Base-by-base conservation (phyloP, 2,329 filamentous ascomycete genomes). In the Aquanectria penicillioides region DNA sequence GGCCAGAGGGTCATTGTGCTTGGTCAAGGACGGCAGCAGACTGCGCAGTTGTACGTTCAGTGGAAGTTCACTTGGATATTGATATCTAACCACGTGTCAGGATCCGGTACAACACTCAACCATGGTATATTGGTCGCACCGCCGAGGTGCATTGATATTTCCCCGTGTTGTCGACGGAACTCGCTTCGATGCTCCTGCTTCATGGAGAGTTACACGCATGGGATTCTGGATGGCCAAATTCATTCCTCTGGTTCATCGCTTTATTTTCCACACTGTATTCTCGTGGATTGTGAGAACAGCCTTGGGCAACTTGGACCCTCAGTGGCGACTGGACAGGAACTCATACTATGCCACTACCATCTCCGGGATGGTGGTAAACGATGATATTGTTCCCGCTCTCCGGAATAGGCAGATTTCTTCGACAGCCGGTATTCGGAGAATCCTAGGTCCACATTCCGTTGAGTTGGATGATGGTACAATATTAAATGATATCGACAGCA, bases 11-110 rank as follows among this genome's bases (percentile, higher is more conserved):
- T 71, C 2, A 29, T 72, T 5, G 61, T 72, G 6, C 47, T 72
- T 4, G 70, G 70, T 6, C 63, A 70, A 36, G 71, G 70, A 69
- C 71, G 2, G 66, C 68, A 4, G 59, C 53, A 22, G 71, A 72
- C 28, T 64, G 61, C 11, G 67, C 63, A 1, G 61, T 65, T 4
- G 68, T 69, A 55, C 8, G 64, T 36, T 20, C 7, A 12, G 11
- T 20, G 9, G 1, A 15, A 28, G 9, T 12, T 12, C 7, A 11
- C 10, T n/a, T n/a, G 5, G 6, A 13, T n/a, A n/a, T n/a, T n/a
- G 2, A n/a, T n/a, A 4, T 33, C 37, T 12, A 4, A 20, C 9
- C 8, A 13, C 12, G 13, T 12, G 4, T 23, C 3, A 67, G 65
- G 66, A 72, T 28, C 53, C 69, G 1, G 40, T 57, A 9, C 40